Evolutionary conservation across 1,139 yeast species (phyloP), one percentile per base, ranked within the genome.

Genomic region (Yamadazyma triangularis): DNA sequence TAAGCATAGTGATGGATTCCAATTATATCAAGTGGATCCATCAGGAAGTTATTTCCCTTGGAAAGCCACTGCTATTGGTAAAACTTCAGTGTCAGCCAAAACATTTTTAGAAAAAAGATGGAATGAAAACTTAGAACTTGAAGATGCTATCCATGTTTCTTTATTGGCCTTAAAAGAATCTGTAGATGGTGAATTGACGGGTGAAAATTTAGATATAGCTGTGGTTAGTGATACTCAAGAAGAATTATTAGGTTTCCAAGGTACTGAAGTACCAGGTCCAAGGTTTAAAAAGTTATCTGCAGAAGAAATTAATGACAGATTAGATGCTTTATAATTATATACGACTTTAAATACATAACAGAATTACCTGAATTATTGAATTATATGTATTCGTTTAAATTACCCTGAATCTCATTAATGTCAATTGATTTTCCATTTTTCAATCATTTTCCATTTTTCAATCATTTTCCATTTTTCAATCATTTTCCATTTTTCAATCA

Each of bases 1-100:
- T 54, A 88, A 84, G 26, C 81, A 68, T 72, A 53, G 82, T 60
- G 61, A 88, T 77, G 38, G 50, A 13, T 88, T 77, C 59, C 87
- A 86, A 52, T 70, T 93, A 41, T 93, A 91, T 58, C 98, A 93
- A 60, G 95, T 93, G 29, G 98, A 93, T 63, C 99, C 99, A 4
- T 84, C 95, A 4, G 99, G 99, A 10, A 81, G 96, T 33, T 93
- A 84, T 58, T 93, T 87, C 73, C 97, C 98, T n/a, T 93, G 99
- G 99, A 91, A 91, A 61, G 98, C 98, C 18, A 91, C 98, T 4
- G 97, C 98, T 18, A 91, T 93, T 48, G 99, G 99, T 41, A 89
- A 88, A 56, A 94, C 96, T 18, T 79, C 96, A 4, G 79, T 79
- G 26, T 84, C 94, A 7, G 98, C 98, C 23, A 91, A 93, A 67